These are phyloP conservation scores for Rhizopus arrhizus DNA, from an alignment of 371 early-diverging fungal species.

Conservation along the genomic window DNA sequence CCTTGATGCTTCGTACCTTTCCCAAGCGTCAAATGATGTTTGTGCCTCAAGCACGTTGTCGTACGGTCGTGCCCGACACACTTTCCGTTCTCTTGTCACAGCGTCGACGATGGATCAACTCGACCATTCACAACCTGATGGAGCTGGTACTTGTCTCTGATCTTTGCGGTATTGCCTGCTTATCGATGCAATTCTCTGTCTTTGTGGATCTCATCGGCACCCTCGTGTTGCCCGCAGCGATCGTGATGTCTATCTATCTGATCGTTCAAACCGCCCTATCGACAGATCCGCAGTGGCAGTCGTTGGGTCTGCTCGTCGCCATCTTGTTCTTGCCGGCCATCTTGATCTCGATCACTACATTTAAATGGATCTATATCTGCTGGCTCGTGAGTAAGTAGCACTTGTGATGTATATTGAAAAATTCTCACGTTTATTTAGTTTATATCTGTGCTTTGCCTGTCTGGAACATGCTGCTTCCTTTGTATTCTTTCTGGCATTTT, in stretches of 20 bases:
- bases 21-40: constrained; percentile 92
- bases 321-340: constrained; percentile 83
- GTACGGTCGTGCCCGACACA: constrained; percentile 92
- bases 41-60: constrained; percentile 90
- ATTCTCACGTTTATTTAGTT: constrained; percentile 24
- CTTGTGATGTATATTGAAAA: neutral
- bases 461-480: constrained; percentile 92
- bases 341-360: constrained; percentile 83
- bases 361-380: constrained; percentile 71
- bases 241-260: constrained; percentile 84
- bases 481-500: constrained; percentile 94
- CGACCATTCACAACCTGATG: constrained; percentile 95
- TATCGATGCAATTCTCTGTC: constrained; percentile 98
- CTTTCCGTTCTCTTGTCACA: constrained; percentile 94
- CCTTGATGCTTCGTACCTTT: constrained; percentile 91
- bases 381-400: constrained; percentile 70
- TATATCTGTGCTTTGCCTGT: constrained; percentile 77
- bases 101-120: constrained; percentile 99
- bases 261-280: constrained; percentile 59
- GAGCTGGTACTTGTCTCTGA: constrained; percentile 92
- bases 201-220: constrained; percentile 97
- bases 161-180: constrained; percentile 97
- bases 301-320: constrained; percentile 70
- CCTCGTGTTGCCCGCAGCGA: constrained; percentile 92
- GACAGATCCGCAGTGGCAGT: constrained; percentile 60